phyloP scores from a whole-genome alignment of 495 filamentous ascomycete species.

The Penicillium manginii region DNA sequence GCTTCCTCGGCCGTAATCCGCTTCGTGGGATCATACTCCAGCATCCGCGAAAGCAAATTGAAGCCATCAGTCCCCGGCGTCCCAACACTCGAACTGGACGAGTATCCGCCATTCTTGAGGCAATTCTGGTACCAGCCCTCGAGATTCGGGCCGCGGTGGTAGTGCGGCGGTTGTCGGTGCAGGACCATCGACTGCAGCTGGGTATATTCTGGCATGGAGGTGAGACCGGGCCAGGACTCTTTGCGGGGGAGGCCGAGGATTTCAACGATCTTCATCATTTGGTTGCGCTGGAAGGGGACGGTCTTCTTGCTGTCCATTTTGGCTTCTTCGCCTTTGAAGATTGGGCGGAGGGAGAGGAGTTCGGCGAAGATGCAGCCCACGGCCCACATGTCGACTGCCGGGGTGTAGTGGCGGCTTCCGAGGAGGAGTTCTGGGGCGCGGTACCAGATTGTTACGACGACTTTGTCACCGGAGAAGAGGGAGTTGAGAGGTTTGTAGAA shows the following conservation, averaged over 20 bases:
- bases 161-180: slow-evolving; percentile 43
- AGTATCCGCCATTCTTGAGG: slow-evolving; percentile 61
- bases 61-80: slow-evolving; percentile 77
- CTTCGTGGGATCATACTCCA: slow-evolving; percentile 92
- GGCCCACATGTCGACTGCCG: slow-evolving; percentile 96
- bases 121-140: slow-evolving; percentile 69
- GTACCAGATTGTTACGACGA: slow-evolving; percentile 99
- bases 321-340: slow-evolving; percentile 98
- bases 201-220: slow-evolving; percentile 77
- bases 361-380: slow-evolving; percentile 98
- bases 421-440: slow-evolving; percentile 93
- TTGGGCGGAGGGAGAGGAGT: slow-evolving; percentile 84
- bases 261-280: slow-evolving; percentile 98
- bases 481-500: slow-evolving; percentile 93
- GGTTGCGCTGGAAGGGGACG: slow-evolving; percentile 95
- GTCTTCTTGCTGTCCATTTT: slow-evolving; percentile 99
- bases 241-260: slow-evolving; percentile 89
- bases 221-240: slow-evolving; percentile 83
- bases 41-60: slow-evolving; percentile 74
- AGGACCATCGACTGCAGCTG: slow-evolving; percentile 70
- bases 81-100: slow-evolving; percentile 47
- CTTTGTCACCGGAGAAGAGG: slow-evolving; percentile 93
- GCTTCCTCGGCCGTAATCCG: slow-evolving; percentile 84
- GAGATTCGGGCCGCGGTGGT: slow-evolving; percentile 53
- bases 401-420: slow-evolving; percentile 90